A percentile compares a stretch with the other conserved stretches of the same genome.
These are phyloP conservation scores for Mycena capillaripes DNA, from an alignment of 768 basidiomycete species.

Conservation along the genomic window DNA sequence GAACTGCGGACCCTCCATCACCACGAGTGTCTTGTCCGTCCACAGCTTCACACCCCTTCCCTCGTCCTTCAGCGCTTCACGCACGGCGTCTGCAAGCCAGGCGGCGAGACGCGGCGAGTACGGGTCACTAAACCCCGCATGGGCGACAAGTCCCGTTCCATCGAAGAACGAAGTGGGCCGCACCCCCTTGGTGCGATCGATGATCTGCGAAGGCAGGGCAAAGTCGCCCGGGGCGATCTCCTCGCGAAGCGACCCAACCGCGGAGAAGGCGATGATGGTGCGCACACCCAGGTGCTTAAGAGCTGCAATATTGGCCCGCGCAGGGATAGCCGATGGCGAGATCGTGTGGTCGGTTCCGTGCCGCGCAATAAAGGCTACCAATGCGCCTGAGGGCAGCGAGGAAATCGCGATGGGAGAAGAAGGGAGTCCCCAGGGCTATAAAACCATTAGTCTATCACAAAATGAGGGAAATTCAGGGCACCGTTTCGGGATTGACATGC, in stretches of 20 bases:
- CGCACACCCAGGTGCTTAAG: constrained; percentile 93
- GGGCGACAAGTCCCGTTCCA: constrained; percentile 85
- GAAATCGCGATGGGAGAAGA: constrained; percentile 95
- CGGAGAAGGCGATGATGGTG: constrained; percentile 93
- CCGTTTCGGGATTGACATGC: constrained; percentile 85
- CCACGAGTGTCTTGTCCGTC: constrained; percentile 88
- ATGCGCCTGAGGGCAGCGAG: constrained; percentile 83
- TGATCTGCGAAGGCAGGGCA: constrained; percentile 90
- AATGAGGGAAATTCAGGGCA: constrained; percentile 48
- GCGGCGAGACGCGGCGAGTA: constrained; percentile 75
- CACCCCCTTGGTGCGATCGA: constrained; percentile 96
- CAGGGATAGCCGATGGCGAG: constrained; percentile 84
- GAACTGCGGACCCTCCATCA: constrained; percentile 98
- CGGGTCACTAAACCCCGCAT: constrained; percentile 95
- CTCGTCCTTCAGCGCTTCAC: constrained; percentile 70
- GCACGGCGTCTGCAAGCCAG: constrained; percentile 78
- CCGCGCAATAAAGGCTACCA: constrained; percentile 91
- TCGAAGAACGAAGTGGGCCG: constrained; percentile 93
- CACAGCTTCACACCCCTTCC: constrained; percentile 79
- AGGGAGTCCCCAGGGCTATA: constrained; percentile 93
- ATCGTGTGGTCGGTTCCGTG: constrained; percentile 89
- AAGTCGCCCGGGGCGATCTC: constrained; percentile 94
- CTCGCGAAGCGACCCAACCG: constrained; percentile 95
- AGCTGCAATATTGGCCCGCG: constrained; percentile 94
- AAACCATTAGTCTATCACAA: not conserved